phyloP scores from a whole-genome alignment of 2,329 filamentous ascomycete genomes.

The Fusarium setosum region DNA sequence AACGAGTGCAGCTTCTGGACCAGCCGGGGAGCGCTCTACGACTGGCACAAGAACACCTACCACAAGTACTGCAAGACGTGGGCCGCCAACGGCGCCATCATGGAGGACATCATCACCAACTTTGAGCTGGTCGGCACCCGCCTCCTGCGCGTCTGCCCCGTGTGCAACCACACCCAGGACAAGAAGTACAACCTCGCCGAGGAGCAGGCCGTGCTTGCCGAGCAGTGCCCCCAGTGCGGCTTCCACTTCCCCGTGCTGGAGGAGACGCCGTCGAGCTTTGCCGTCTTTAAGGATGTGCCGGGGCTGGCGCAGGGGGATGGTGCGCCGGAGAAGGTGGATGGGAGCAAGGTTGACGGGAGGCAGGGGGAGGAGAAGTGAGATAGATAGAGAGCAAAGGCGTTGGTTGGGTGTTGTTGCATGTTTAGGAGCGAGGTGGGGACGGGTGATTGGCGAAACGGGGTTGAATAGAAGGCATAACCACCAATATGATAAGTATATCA shows the following conservation, averaged over 20 bases:
- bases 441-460: too few relatives aligned
- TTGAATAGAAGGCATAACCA: background rate
- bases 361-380: background rate
- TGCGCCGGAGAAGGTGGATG: background rate
- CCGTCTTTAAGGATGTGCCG: constrained; percentile 17
- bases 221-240: constrained; percentile 25
- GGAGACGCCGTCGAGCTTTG: constrained; percentile 27
- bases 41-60: constrained; percentile 33
- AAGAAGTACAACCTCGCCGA: constrained; percentile 32
- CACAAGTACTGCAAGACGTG: constrained; percentile 30
- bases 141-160: constrained; percentile 21
- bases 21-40: constrained; percentile 18
- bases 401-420: too few relatives aligned
- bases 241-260: constrained; percentile 33
- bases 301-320: background rate
- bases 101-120: constrained; percentile 36
- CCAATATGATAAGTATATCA: background rate
- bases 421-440: too few relatives aligned
- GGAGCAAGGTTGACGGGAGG: background rate
- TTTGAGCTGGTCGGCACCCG: constrained; percentile 29
- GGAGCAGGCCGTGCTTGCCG: constrained; percentile 28
- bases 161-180: constrained; percentile 26
- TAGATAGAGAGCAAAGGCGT: too few relatives aligned
- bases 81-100: constrained; percentile 29
- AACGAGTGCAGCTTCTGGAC: constrained; percentile 36